Percentiles rank a stretch among this genome's conserved stretches.
Conservation (phyloP, 2,329 filamentous ascomycete species). For the Penicillium crustosum region DNA sequence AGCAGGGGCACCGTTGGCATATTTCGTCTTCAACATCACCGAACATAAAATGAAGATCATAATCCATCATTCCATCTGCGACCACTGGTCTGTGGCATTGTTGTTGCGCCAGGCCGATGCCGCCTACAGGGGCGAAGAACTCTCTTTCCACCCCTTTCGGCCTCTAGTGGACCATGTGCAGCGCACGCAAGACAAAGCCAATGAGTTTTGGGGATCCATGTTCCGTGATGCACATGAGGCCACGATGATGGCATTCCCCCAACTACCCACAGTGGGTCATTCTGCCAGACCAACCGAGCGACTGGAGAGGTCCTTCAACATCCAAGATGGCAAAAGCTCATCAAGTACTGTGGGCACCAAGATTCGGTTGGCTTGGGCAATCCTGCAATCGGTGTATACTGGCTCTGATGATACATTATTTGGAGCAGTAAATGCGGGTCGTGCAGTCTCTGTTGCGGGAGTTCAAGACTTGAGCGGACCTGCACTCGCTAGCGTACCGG, state of each 20-base stretch:
- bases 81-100: slow-evolving; percentile 22
- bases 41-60: background rate
- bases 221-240: background rate
- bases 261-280: slow-evolving; percentile 8
- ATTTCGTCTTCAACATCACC: slow-evolving; percentile 5
- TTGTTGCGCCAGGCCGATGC: slow-evolving; percentile 12
- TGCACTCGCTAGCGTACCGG: slow-evolving; percentile 10
- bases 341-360: slow-evolving; percentile 12
- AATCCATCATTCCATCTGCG: slow-evolving; percentile 22
- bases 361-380: slow-evolving; percentile 14
- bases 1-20: slow-evolving; percentile 8
- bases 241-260: background rate
- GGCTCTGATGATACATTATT: slow-evolving; percentile 11
- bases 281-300: background rate
- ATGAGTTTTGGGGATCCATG: background rate
- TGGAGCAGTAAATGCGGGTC: slow-evolving; percentile 12
- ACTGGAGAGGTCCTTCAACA: background rate
- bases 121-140: slow-evolving; percentile 14
- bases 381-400: slow-evolving; percentile 16
- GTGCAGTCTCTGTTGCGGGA: slow-evolving; percentile 8
- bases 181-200: background rate
- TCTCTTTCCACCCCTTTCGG: slow-evolving; percentile 12
- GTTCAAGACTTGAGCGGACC: slow-evolving; percentile 15
- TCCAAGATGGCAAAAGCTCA: background rate
- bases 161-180: slow-evolving; percentile 17